Evolutionary conservation across 2,329 filamentous ascomycete species (phyloP), one percentile per base, ranked within the genome.

Genomic region (Fusarium duplospermum): DNA sequence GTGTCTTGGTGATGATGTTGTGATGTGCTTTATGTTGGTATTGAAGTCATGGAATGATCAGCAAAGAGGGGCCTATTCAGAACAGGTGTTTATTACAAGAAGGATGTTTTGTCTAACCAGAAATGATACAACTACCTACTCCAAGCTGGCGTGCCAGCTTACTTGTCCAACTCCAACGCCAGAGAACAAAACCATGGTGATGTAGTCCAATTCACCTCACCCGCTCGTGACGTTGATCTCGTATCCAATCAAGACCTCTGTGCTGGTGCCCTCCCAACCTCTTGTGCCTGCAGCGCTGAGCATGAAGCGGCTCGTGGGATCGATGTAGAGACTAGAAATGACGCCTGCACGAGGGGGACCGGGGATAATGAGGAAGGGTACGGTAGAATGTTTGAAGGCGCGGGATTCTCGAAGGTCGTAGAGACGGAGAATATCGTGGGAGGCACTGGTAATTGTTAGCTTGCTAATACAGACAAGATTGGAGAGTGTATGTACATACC

Each of bases 361-460:
- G 0, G 96, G 96, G 27, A 99, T 92, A 75, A 99, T 98, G n/a
- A 98, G 88, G 82, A 98, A 99, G 0, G 96, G 96, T 0, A 97
- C 94, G 0, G 93, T 92, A 0, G 94, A 93, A 80, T 94, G 93
- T 78, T 92, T 94, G 42, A 88, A 86, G 1, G 87, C 84, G 27
- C 89, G 87, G 35, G 90, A 88, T 61, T 93, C 90, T 54, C 91
- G 90, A 20, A 98, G 86, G 80, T 99, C 96, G 81, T 98, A 99
- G 0, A 99, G 88, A 4, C 96, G 91, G 16, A 99, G 88, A 76
- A 98, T 98, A 79, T 98, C 96, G 80, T 97, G 93, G 0, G 94
- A 97, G 13, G 96, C 96, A 82, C 93, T 95, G 66, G 5, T 5
- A n/a, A 6, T 22, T n/a, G 40, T 64, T 59, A 67, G 52, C 27